A percentile compares a stretch with the other conserved stretches of the same genome.
phyloP scores from a whole-genome alignment of 2,329 filamentous ascomycete species.

The Colletotrichum paranaense region DNA sequence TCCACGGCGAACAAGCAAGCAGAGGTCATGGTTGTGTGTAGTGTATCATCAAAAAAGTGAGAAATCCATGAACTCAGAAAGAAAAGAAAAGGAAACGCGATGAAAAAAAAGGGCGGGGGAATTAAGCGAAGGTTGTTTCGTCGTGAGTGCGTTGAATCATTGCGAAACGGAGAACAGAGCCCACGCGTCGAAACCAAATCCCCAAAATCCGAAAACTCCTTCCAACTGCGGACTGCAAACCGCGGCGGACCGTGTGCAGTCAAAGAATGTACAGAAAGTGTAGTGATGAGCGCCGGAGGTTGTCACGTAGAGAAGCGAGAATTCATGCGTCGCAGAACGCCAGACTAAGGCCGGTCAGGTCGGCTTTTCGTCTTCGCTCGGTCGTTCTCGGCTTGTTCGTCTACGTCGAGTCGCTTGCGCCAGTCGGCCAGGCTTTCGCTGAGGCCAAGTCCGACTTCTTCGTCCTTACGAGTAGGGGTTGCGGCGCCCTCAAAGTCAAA shows the following conservation, averaged over 20 bases:
- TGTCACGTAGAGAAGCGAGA: slow-evolving; percentile 35
- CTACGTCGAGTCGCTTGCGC: slow-evolving; percentile 78
- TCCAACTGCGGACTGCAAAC: background rate
- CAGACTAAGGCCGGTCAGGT: slow-evolving; percentile 37
- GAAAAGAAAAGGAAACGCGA: background rate
- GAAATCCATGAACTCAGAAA: slow-evolving; percentile 2
- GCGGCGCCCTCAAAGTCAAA: slow-evolving; percentile 80
- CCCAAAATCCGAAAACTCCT: slow-evolving; percentile 25
- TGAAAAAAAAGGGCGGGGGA: background rate
- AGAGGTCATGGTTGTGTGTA: slow-evolving; percentile 16
- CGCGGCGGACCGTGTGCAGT: background rate
- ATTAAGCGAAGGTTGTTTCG: slow-evolving; percentile 32
- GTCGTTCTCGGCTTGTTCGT: slow-evolving; percentile 45
- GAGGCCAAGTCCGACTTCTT: slow-evolving; percentile 61
- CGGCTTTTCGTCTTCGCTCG: slow-evolving; percentile 36
- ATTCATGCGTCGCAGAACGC: slow-evolving; percentile 37
- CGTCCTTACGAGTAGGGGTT: slow-evolving; percentile 51
- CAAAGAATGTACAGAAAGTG: slow-evolving; percentile 32
- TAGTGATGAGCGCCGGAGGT: slow-evolving; percentile 6
- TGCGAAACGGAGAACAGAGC: slow-evolving; percentile 32
- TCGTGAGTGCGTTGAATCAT: slow-evolving; percentile 38
- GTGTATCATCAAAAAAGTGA: slow-evolving; percentile 31
- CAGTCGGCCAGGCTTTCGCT: slow-evolving; percentile 83
- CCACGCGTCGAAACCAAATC: slow-evolving; percentile 20
- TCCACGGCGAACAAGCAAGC: slow-evolving; percentile 10